Evolutionary conservation across 2,329 filamentous ascomycete species (phyloP).

Genomic region (Alternaria triticina): DNA sequence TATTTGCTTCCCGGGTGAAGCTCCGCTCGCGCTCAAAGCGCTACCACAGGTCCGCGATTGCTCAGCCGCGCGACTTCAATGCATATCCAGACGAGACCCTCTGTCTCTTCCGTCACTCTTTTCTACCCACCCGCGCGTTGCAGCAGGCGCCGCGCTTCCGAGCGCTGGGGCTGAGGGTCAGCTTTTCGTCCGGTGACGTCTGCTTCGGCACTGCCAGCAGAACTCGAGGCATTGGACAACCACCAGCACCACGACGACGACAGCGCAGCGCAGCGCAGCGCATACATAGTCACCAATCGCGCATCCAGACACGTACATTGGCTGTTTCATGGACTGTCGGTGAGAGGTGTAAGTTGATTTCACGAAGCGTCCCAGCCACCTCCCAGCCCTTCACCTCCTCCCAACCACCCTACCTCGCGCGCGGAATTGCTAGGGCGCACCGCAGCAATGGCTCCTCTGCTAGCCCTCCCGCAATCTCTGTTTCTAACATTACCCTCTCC

Average conservation of each 20-base stretch:
- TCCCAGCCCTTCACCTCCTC: conserved; percentile 22
- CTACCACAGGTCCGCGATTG: conserved; percentile 3
- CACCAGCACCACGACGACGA: conserved; percentile 15
- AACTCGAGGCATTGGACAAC: conserved; percentile 16
- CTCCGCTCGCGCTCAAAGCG: conserved; percentile 6
- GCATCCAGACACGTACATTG: conserved; percentile 14
- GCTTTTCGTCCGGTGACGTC: conserved; percentile 23
- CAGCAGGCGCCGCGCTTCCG: conserved; percentile 19
- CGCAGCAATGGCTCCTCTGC: conserved; percentile 33
- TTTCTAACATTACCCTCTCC: conserved; percentile 27
- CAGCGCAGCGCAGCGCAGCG: conserved; percentile 11
- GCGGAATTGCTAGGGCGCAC: conserved; percentile 15
- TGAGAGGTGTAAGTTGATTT: conserved; percentile 18
- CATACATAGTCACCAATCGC: conserved; percentile 20
- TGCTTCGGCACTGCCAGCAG: conserved; percentile 18
- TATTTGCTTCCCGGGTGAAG: conserved; percentile 2
- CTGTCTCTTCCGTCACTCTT: conserved; percentile 12
- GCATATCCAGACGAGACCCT: conserved; percentile 6
- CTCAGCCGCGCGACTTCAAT: conserved; percentile 12
- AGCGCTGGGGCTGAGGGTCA: conserved; percentile 21
- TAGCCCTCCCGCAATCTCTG: conserved; percentile 26
- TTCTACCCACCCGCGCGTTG: conserved; percentile 12
- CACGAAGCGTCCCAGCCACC: conserved; percentile 24
- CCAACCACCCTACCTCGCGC: conserved; percentile 8
- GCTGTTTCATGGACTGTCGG: conserved; percentile 20